These are phyloP conservation scores for Ceratocystis alfenasii DNA, from an alignment of 2,329 filamentous ascomycete species.

Conservation along the genomic window DNA sequence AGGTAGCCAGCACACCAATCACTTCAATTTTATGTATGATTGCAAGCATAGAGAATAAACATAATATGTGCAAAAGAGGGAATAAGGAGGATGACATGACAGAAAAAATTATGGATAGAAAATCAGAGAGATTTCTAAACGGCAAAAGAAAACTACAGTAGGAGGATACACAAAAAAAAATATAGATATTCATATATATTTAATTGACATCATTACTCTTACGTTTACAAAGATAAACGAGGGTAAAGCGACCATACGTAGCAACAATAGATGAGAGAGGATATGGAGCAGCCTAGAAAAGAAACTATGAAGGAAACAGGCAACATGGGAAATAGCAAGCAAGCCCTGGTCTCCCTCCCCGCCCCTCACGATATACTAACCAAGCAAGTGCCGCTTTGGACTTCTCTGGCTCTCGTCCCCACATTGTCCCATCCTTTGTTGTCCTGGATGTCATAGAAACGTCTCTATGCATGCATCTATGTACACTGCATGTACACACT, in stretches of 20 bases:
- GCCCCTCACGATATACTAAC: not conserved
- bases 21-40: too few species aligned
- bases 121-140: not conserved
- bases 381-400: not conserved
- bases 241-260: not conserved
- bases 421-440: slow-evolving; percentile 4
- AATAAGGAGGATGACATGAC: not conserved
- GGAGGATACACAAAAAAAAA: not conserved
- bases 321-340: not conserved
- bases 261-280: not conserved
- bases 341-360: not conserved
- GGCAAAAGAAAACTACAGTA: not conserved
- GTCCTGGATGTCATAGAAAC: not conserved
- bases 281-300: not conserved
- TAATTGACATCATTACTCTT: not conserved
- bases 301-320: not conserved
- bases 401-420: not conserved
- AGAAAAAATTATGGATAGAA: not conserved
- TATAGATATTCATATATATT: too few species aligned
- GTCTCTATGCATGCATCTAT: not conserved
- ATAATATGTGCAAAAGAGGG: not conserved
- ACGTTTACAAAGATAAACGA: not conserved
- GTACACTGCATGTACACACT: not conserved
- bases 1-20: too few species aligned
- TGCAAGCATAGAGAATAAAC: not conserved